Base-by-base conservation (phyloP, 2,329 filamentous ascomycete genomes). In the Neofusicoccum laricinum region DNA sequence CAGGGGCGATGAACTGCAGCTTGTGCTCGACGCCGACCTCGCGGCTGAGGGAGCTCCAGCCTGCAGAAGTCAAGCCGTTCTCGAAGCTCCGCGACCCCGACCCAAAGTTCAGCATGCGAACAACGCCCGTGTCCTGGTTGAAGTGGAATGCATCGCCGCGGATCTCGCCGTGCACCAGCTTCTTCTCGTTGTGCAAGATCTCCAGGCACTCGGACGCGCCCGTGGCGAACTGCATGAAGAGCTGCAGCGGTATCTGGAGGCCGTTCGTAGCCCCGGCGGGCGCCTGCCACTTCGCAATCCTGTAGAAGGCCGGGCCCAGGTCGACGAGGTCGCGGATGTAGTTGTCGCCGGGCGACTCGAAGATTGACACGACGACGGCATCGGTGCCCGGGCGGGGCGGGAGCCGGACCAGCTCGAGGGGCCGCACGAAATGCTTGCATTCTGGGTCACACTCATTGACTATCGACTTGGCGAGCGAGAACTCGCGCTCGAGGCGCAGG, bases 61-160 rank as follows among this genome's bases (percentile, higher is more conserved):
- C 93, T 19, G 90, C 89, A 71, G 91, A 94, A 7, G 82, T 85
- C 49, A 98, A 82, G 4, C 93, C 92, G 77, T 97, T 92, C 76
- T 97, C 94, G 69, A 97, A 97, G 0, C 92, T 91, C 61, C 92
- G 85, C 49, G 93, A 83, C 2, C 94, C 94, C 12, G 92, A 94
- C 12, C 94, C 94, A 73, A 96, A 93, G 63, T 92, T 92, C 67
- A 92, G 85, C 67, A 97, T 83, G 73, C 90, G 92, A 67, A 97
- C 92, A 64, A 83, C 81, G 64, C 88, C 87, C 1, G 86, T 86
- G 50, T 92, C 86, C 14, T 81, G 74, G 70, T 91, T 90, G 80
- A 91, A 96, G 73, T 97, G 92, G 72, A 97, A 97, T 0, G 93
- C 90, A 76, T 98, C 94, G 4, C 89, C 91, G 32, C 94, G 86